Conservation (phyloP, 441 rosid genomes). For the Macaranga tanarius region DNA sequence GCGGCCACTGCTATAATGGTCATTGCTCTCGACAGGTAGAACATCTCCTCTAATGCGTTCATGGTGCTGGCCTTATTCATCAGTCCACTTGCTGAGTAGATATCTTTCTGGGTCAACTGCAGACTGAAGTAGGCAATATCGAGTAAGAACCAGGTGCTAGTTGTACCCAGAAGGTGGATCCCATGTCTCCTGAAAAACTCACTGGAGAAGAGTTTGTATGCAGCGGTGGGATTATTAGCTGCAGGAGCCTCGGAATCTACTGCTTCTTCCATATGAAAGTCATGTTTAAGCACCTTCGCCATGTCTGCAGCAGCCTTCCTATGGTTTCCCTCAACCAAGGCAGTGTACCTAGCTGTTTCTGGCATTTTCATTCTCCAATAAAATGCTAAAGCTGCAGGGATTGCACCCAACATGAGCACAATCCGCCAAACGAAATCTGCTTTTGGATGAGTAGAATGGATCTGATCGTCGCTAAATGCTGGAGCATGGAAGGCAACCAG, state of each 20-base stretch:
- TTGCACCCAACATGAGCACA: slow-evolving; percentile 54
- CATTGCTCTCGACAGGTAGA: slow-evolving; percentile 38
- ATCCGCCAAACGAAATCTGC: slow-evolving; percentile 51
- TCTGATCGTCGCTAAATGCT: slow-evolving; percentile 15
- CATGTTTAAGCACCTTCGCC: slow-evolving; percentile 47
- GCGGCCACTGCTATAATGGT: slow-evolving; percentile 40
- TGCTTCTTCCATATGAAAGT: slow-evolving; percentile 18
- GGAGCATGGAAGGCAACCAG: slow-evolving; percentile 32
- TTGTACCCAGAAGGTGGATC: slow-evolving; percentile 43
- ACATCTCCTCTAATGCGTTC: slow-evolving; percentile 49
- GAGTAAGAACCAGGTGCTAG: slow-evolving; percentile 48
- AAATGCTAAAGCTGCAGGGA: slow-evolving; percentile 51
- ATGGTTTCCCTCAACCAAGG: slow-evolving; percentile 50
- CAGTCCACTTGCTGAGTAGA: slow-evolving; percentile 40
- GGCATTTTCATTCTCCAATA: slow-evolving; percentile 70
- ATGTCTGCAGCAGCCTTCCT: slow-evolving; percentile 57
- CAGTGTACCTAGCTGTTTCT: slow-evolving; percentile 62
- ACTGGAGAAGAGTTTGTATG: slow-evolving; percentile 32
- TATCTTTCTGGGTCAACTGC: slow-evolving; percentile 45
- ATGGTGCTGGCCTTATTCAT: slow-evolving; percentile 31
- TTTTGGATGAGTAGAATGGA: slow-evolving; percentile 43
- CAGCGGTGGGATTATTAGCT: slow-evolving; percentile 10
- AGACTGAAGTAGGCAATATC: slow-evolving; percentile 50
- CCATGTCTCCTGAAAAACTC: slow-evolving; percentile 45
- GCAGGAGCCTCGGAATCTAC: background rate